Percentiles rank a stretch among this genome's conserved stretches.
These are phyloP conservation scores for Platanthera zijinensis DNA, from an alignment of 106 monocot genomes.

Conservation along the genomic window DNA sequence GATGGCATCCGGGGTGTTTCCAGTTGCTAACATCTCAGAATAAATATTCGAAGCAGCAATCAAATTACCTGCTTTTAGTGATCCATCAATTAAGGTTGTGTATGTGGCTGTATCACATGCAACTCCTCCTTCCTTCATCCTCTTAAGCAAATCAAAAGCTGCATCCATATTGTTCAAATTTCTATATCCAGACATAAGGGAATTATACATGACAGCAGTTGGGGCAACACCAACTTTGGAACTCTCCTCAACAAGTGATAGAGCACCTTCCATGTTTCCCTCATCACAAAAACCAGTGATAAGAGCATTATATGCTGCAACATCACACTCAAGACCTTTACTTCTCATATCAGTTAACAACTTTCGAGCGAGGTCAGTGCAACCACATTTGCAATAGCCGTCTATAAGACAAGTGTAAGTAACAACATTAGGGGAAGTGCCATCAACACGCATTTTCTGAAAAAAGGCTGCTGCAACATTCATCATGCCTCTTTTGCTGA, in stretches of 20 bases:
- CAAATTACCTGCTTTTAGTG: constrained; percentile 42
- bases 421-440: constrained; percentile 41
- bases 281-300: constrained; percentile 49
- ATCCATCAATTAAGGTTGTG: constrained; percentile 70
- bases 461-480: constrained; percentile 28
- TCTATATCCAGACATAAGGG: constrained; percentile 58
- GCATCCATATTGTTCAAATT: constrained; percentile 40
- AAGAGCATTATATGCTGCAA: constrained; percentile 34
- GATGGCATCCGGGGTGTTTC: constrained; percentile 44
- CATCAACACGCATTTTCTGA: constrained; percentile 40
- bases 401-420: constrained; percentile 63
- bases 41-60: constrained; percentile 39
- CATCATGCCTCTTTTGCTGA: constrained; percentile 41
- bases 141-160: constrained; percentile 33
- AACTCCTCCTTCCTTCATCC: constrained; percentile 45
- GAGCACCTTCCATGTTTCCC: constrained; percentile 51
- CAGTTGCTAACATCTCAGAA: constrained; percentile 45
- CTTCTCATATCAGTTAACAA: constrained; percentile 41
- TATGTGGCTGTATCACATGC: constrained; percentile 51
- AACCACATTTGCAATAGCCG: constrained; percentile 48
- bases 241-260: constrained; percentile 38
- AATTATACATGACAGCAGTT: constrained; percentile 41
- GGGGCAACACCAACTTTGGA: constrained; percentile 34
- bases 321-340: constrained; percentile 34
- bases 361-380: constrained; percentile 53